Conservation (phyloP, 1,139 yeast species). For the Pichia sp. region DNA sequence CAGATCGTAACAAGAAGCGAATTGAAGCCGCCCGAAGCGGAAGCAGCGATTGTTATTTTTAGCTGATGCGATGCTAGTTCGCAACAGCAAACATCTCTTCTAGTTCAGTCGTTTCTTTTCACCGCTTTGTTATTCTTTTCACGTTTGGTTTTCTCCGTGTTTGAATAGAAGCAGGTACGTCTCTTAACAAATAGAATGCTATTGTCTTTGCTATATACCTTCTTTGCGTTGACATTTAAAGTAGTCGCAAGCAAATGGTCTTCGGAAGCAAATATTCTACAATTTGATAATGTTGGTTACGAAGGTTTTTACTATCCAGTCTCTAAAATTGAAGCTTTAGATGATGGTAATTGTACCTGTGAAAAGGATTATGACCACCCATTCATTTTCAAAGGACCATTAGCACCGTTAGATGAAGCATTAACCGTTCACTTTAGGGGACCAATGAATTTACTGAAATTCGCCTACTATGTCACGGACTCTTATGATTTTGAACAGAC, state of each 20-base stretch:
- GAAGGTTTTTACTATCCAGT: slow-evolving; percentile 59
- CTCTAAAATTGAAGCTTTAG: slow-evolving; percentile 32
- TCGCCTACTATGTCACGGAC: slow-evolving; percentile 51
- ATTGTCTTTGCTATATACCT: neutral
- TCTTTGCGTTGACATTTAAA: neutral
- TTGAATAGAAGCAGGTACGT: too few species aligned
- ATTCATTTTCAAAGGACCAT: slow-evolving; percentile 48
- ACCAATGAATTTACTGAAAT: slow-evolving; percentile 54
- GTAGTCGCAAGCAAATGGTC: slow-evolving; percentile 15
- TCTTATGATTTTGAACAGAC: slow-evolving; percentile 28
- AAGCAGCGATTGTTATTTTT: too few species aligned
- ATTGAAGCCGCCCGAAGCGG: too few species aligned
- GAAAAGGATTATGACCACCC: slow-evolving; percentile 33
- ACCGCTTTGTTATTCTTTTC: too few species aligned
- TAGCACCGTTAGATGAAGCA: slow-evolving; percentile 63
- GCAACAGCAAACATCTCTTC: too few species aligned
- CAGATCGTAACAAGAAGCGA: too few species aligned
- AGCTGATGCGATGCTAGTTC: too few species aligned
- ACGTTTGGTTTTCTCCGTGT: too few species aligned
- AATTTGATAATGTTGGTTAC: slow-evolving; percentile 58
- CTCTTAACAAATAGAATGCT: too few species aligned
- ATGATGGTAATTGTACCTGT: slow-evolving; percentile 51
- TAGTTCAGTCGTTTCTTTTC: too few species aligned
- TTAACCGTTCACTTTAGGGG: slow-evolving; percentile 80
- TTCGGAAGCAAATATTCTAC: slow-evolving; percentile 34